Percentiles rank a stretch among this genome's conserved stretches.
Evolutionary conservation across 495 filamentous ascomycete species (phyloP).

Genomic region (Diplogelasinospora grovesii): DNA sequence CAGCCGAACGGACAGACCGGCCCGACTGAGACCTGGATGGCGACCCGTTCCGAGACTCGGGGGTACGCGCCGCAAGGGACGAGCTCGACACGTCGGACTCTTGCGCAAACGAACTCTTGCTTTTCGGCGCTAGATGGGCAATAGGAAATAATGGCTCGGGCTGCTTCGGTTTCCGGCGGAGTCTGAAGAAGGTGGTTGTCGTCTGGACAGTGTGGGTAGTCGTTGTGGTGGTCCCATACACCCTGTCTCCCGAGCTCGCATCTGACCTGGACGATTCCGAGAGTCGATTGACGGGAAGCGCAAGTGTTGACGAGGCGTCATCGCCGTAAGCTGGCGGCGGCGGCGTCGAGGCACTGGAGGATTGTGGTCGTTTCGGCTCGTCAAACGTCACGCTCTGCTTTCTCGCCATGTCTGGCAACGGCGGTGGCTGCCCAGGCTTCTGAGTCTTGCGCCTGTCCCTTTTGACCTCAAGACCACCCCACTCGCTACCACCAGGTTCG

Average conservation of each 20-base stretch:
- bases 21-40: conserved; percentile 13
- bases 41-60: conserved; percentile 13
- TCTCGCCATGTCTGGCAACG: conserved; percentile 33
- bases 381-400: conserved; percentile 54
- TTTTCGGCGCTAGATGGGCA: conserved; percentile 71
- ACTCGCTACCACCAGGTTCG: conserved; percentile 12
- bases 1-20: too few species aligned
- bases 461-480: too few species aligned
- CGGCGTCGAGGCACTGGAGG: conserved; percentile 42
- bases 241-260: conserved; percentile 71
- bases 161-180: conserved; percentile 71
- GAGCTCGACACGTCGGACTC: conserved; percentile 26
- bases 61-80: conserved; percentile 22
- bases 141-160: conserved; percentile 71
- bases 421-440: conserved; percentile 35
- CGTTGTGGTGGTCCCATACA: conserved; percentile 56
- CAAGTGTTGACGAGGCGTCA: conserved; percentile 58
- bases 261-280: conserved; percentile 94
- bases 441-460: conserved; percentile 34
- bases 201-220: conserved; percentile 55
- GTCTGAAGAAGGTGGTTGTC: conserved; percentile 68
- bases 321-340: conserved; percentile 58
- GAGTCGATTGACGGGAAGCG: conserved; percentile 61
- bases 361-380: conserved; percentile 56
- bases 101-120: conserved; percentile 30